Conservation (phyloP, 129 eudicot species). For the Centella asiatica region DNA sequence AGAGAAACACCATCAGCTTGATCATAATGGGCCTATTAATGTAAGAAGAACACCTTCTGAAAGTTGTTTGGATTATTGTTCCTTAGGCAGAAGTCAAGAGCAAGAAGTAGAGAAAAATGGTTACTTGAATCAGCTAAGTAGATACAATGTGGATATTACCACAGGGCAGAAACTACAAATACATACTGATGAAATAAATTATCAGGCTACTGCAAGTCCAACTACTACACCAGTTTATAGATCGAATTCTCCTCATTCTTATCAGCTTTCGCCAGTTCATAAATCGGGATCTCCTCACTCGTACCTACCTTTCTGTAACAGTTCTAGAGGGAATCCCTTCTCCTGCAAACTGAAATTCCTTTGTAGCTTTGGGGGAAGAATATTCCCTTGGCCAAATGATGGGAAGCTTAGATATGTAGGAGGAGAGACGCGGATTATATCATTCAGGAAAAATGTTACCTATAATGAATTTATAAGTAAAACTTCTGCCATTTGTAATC, state of each 20-base stretch:
- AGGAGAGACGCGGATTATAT: constrained; percentile 76
- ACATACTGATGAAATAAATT: constrained; percentile 23
- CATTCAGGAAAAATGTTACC: constrained; percentile 40
- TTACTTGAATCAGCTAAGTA: constrained; percentile 12
- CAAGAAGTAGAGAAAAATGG: constrained; percentile 17
- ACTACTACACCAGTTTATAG: constrained; percentile 11
- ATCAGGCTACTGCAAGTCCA: constrained; percentile 18
- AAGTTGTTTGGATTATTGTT: constrained; percentile 16
- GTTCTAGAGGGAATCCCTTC: constrained; percentile 26
- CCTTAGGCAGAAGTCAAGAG: constrained; percentile 21
- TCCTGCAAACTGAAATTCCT: constrained; percentile 53
- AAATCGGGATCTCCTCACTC: constrained; percentile 23
- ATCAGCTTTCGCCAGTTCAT: constrained; percentile 12
- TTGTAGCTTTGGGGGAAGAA: constrained; percentile 82
- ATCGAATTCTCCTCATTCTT: constrained; percentile 22
- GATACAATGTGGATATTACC: constrained; percentile 13
- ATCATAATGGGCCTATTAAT: constrained; percentile 24
- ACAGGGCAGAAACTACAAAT: constrained; percentile 19
- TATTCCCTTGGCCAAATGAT: constrained; percentile 67
- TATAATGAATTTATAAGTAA: constrained; percentile 51
- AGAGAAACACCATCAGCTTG: constrained; percentile 27
- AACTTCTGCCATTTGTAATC: constrained; percentile 44
- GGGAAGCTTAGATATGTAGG: constrained; percentile 82
- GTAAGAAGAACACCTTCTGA: constrained; percentile 17
- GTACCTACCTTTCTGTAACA: constrained; percentile 12